phyloP scores from a whole-genome alignment of 176 grass and related monocot genomes.

The Carex myosuroides region DNA sequence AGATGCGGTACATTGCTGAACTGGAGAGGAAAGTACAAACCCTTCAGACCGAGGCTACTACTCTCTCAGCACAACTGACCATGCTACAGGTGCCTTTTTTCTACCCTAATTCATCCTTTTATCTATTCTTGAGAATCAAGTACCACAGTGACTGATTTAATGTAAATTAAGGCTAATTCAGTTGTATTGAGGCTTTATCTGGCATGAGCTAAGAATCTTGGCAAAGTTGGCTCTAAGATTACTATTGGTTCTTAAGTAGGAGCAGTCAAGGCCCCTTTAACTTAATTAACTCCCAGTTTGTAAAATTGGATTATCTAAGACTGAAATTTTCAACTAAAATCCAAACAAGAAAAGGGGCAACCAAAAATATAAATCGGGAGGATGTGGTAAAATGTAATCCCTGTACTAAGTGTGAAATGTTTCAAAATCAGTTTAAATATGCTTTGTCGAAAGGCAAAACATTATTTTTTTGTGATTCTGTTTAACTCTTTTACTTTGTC shows the following conservation, averaged over 20 bases:
- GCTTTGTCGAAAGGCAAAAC: neutral
- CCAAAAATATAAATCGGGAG: neutral
- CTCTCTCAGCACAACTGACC: conserved; percentile 69
- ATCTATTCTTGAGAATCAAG: neutral
- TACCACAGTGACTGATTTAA: neutral
- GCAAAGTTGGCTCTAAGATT: neutral
- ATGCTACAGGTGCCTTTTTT: conserved; percentile 65
- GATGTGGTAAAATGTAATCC: neutral
- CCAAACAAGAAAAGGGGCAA: neutral
- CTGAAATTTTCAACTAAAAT: neutral
- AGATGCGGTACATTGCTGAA: conserved; percentile 93
- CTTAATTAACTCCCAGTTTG: neutral
- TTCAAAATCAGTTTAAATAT: neutral
- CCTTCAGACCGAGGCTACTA: conserved; percentile 82
- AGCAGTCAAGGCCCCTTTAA: neutral
- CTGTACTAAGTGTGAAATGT: neutral
- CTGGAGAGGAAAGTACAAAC: conserved; percentile 83
- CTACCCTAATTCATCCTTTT: conserved; percentile 4
- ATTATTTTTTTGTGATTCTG: neutral
- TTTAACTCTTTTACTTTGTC: neutral
- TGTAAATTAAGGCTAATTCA: neutral
- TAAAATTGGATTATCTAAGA: neutral
- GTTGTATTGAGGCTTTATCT: neutral
- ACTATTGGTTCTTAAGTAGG: neutral
- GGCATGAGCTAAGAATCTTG: neutral